A percentile compares a stretch with the other conserved stretches of the same genome.
Evolutionary conservation across 2,329 filamentous ascomycete genomes (phyloP).

Genomic region (Aspergillus versicolor): DNA sequence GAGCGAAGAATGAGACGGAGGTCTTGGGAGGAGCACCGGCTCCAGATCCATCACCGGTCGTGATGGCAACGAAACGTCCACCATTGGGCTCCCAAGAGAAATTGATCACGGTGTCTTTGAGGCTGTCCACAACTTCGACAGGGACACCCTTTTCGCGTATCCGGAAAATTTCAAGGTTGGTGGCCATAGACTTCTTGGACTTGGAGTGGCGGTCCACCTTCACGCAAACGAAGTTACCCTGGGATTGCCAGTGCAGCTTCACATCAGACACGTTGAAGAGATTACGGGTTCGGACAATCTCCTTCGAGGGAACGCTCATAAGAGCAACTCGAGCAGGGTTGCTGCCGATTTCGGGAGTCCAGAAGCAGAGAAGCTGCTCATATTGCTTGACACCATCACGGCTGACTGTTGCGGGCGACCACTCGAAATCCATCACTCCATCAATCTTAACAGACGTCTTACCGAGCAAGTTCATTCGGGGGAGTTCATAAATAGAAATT

Average conservation of each 20-base stretch:
- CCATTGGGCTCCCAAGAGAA: constrained; percentile 99
- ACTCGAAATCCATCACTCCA: constrained; percentile 96
- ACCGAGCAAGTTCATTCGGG: constrained; percentile 84
- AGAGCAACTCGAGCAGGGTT: constrained; percentile 96
- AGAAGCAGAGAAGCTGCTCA: constrained; percentile 97
- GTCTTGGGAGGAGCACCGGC: constrained; percentile 91
- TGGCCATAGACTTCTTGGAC: constrained; percentile 96
- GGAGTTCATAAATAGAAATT: constrained; percentile 88
- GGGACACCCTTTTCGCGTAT: constrained; percentile 96
- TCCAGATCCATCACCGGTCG: constrained; percentile 77
- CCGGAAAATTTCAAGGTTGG: constrained; percentile 97
- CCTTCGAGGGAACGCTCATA: constrained; percentile 94
- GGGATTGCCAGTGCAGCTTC: constrained; percentile 98
- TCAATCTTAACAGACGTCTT: constrained; percentile 95
- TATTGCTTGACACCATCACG: constrained; percentile 86
- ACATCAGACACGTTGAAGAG: constrained; percentile 97
- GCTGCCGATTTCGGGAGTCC: constrained; percentile 97
- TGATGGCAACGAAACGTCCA: constrained; percentile 95
- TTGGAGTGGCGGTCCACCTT: constrained; percentile 99
- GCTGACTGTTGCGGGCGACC: constrained; percentile 80
- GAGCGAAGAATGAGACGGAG: constrained; percentile 91
- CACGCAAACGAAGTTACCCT: constrained; percentile 89
- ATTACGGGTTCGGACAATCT: constrained; percentile 90
- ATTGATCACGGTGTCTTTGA: constrained; percentile 99
- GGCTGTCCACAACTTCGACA: constrained; percentile 93